Base-by-base conservation (phyloP, 2,329 filamentous ascomycete species). In the Sporothrix humicola region DNA sequence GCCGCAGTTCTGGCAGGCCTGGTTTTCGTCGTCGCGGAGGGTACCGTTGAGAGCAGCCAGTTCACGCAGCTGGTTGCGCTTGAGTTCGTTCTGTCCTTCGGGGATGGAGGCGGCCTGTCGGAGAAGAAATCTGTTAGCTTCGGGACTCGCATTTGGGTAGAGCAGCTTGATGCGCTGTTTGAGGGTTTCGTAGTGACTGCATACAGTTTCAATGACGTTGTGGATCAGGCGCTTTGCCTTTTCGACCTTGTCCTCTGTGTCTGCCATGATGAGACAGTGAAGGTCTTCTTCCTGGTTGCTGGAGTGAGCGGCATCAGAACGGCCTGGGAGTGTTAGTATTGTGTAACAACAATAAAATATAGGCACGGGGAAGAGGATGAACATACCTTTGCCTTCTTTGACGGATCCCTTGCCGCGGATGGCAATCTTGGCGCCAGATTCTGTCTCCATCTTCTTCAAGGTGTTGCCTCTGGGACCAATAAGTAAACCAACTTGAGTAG, bases 391-490 rank as follows among this genome's bases (percentile, higher is more conserved):
- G 87, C 96, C 96, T 89, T 99, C 96, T 85, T 99, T 99, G 82
- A 99, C 96, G 79, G 96, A 99, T 82, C 96, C 96, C 85, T 99
- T 99, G 87, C 96, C 96, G 84, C 96, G 95, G 82, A 99, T 99
- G 78, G 96, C 96, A 86, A 99, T 99, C 85, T 99, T 99, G 82
- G 96, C 96, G 77, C 92, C 92, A 73, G 96, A 99, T 85, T 99
- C 95, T 81, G 92, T 90, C 83, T 99, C 96, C 96, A 99, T 99
- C 84, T 98, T 99, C 87, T 99, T 99, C 82, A 99, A 86, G 78
- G 96, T 99, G 83, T 99, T 99, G 85, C 96, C 96, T 95, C 96
- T 96, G 85, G 96, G 96, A 85, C 96, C 96, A 91, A 99, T 99
- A 84, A 99, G 94, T 89, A 99, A 91, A 85, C 96, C 96, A 90